Conservation (phyloP, 163 green algal species). For the Chlorella variabilis region DNA sequence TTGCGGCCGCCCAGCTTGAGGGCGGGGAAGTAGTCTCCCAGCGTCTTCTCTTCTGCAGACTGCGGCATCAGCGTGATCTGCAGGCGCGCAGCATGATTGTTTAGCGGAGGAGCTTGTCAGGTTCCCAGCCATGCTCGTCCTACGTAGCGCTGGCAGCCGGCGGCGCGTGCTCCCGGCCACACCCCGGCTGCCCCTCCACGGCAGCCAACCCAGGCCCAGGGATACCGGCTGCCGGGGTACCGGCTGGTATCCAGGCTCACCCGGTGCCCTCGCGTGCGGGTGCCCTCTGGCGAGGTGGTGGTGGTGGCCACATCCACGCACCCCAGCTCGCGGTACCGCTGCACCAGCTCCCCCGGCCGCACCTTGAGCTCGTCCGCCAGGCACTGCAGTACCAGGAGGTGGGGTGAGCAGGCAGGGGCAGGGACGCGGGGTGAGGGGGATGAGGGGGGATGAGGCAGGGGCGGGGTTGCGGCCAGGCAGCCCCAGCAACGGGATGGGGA, state of each 20-base stretch:
- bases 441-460: not conserved
- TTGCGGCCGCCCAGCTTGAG: slow-evolving; percentile 49
- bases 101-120: too few species aligned
- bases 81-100: not conserved
- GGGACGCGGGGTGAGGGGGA: not conserved
- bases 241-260: too few species aligned
- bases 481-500: too few species aligned
- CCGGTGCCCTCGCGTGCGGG: not conserved
- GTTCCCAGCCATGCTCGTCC: too few species aligned
- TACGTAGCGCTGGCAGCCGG: too few species aligned
- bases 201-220: too few species aligned
- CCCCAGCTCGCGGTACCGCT: slow-evolving; percentile 43
- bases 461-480: too few species aligned
- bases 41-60: slow-evolving; percentile 38
- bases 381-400: too few species aligned
- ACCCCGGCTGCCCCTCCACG: too few species aligned
- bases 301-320: slow-evolving; percentile 17
- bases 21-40: slow-evolving; percentile 42
- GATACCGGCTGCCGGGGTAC: too few species aligned
- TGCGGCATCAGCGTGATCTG: slow-evolving; percentile 40
- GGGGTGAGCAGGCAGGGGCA: not conserved
- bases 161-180: too few species aligned
- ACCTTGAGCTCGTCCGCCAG: slow-evolving; percentile 42
- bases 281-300: not conserved
- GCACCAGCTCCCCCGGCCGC: slow-evolving; percentile 13